Evolutionary conservation across 495 filamentous ascomycete species (phyloP), one percentile per base, ranked within the genome.

Genomic region (Opeltia flavorubescens): DNA sequence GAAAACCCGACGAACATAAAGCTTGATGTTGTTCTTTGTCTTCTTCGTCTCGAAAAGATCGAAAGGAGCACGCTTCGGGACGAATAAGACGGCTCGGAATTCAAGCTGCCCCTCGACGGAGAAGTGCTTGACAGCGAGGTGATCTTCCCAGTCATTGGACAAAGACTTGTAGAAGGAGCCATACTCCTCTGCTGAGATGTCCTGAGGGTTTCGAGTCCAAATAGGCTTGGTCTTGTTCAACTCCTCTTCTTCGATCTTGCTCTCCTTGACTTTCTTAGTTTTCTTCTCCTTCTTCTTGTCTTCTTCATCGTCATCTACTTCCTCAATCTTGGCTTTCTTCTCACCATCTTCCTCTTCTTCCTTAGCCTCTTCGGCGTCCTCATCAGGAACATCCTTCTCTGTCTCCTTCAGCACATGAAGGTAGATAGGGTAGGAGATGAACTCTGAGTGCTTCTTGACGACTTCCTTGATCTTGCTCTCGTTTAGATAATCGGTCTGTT

Each of bases 1-100:
- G 81, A 98, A 98, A 68, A 98, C 91, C 67, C 91, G 93, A 67
- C 91, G 91, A 57, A 98, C 91, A 70, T 98, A 98, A 59, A 98
- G 81, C 78, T 98, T 98, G 78, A 98, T 96, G 83, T 98, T 98
- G 80, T 95, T 96, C 86, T 98, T 98, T 62, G 88, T 95, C 81
- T 94, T 93, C 84, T 98, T 98, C 55, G 93, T 95, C 81, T 98
- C 91, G 71, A 98, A 98, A 47, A 98, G 85, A 61, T 98, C 91
- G 70, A 98, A 98, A 54, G 91, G 91, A 68, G 91, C 91, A 61
- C 91, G 91, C 84, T 98, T 98, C 66, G 91, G 91, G 35, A 98
- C 87, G 75, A 93, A 98, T 59, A 98, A 87, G 67, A 98, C 95
- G 54, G 91, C 91, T 54, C 88, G 88, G 86, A 98, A 98, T 74